These are phyloP conservation scores for Hypericum androsaemum DNA, from an alignment of 345 rosid species.

Conservation along the genomic window DNA sequence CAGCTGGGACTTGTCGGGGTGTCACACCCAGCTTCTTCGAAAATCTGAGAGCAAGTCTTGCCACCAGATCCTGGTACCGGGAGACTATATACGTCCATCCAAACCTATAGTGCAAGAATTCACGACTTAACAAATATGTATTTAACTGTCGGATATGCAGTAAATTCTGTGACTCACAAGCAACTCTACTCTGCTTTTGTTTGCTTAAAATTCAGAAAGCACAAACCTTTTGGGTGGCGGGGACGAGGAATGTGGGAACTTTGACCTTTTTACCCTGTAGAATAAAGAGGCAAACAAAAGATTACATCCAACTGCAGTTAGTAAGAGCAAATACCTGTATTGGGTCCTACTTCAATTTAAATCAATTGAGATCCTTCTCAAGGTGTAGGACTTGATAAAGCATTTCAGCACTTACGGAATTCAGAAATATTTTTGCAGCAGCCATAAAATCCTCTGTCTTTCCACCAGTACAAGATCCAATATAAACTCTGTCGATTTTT, in stretches of 20 bases:
- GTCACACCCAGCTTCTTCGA: conserved; percentile 97
- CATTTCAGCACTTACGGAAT: conserved; percentile 46
- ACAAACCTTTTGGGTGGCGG: conserved; percentile 86
- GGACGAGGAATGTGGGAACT: conserved; percentile 95
- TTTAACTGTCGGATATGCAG: no score
- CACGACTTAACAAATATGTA: no score
- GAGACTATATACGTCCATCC: conserved; percentile 80
- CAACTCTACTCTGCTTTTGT: no score
- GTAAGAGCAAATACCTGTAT: neutral
- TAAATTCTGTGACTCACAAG: no score
- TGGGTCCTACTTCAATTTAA: no score
- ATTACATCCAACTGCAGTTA: neutral
- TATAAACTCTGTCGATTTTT: conserved; percentile 93
- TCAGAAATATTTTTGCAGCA: conserved; percentile 78
- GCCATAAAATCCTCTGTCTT: conserved; percentile 92
- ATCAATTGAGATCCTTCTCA: no score
- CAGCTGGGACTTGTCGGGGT: conserved; percentile 93
- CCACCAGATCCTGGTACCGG: conserved; percentile 97
- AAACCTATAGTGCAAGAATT: conserved; percentile 39
- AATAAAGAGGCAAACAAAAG: conserved; percentile 11
- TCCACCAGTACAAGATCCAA: conserved; percentile 99
- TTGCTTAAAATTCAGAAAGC: no score
- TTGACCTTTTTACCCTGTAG: conserved; percentile 78
- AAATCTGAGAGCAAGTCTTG: conserved; percentile 90
- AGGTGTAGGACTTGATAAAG: neutral